phyloP scores from a whole-genome alignment of 768 basidiomycete species.

The Calocera viscosa region DNA sequence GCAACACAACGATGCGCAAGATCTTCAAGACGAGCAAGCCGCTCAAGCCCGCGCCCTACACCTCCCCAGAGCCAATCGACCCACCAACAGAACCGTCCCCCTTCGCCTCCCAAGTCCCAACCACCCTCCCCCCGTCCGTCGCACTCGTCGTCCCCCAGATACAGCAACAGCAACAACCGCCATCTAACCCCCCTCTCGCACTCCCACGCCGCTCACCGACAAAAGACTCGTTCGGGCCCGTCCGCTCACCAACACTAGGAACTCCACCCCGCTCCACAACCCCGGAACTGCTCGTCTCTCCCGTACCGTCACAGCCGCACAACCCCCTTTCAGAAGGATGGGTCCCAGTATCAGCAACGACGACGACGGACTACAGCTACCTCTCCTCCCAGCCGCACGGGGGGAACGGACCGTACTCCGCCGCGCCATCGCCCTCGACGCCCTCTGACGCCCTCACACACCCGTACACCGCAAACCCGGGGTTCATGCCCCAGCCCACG shows the following conservation, averaged over 20 bases:
- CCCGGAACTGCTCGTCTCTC: background rate
- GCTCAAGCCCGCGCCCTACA: background rate
- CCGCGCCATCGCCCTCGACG: conserved; percentile 2
- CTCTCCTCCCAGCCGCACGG: background rate
- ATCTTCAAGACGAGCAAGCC: conserved; percentile 6
- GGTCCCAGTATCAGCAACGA: background rate
- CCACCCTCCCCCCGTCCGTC: no score
- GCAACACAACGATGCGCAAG: background rate
- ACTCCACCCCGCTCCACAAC: background rate
- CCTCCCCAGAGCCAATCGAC: background rate
- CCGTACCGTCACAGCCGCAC: background rate
- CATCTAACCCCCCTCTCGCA: background rate
- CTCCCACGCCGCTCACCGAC: background rate
- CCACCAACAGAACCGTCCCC: background rate
- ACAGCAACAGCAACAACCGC: no score
- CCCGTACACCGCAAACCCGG: background rate
- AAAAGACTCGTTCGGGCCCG: background rate
- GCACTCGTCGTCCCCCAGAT: no score
- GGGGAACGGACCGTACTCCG: background rate
- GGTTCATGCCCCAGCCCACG: background rate
- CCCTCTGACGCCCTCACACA: background rate
- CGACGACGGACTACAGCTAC: conserved; percentile 2
- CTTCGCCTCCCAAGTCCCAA: background rate
- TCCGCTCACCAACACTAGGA: background rate
- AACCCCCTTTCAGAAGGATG: background rate